Base-by-base conservation (phyloP, 768 basidiomycete species). In the Boletus sp. region DNA sequence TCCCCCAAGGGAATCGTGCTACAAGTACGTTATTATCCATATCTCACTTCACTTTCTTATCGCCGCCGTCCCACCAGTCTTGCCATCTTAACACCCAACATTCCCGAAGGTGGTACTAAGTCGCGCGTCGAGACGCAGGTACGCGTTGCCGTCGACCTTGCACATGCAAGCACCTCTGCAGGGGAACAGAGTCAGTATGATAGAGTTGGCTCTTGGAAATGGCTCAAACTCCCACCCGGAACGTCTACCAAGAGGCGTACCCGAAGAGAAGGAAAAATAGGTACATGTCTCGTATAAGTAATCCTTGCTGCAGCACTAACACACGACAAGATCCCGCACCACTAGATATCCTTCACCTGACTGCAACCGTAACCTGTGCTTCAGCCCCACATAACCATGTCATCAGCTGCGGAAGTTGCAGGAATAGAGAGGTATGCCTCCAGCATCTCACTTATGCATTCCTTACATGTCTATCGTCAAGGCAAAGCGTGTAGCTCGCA, bases 101-200 rank as follows among this genome's bases (percentile, higher is more conserved):
- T 96, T 52, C 92, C 94, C 6, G 83, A 84, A 63, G 75, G 78
- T 44, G 94, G 93, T 28, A 87, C 93, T 14, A 95, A 96, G 73
- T 93, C 90, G 47, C 84, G 94, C 35, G 94, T 96, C n/a, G 94
- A 96, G 71, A 96, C 94, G 3, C 94, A 96, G 77, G 86, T 96
- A 48, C 86, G 93, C 67, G 83, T 95, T 40, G 83, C 87, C 4
- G 78, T 96, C 39, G 89, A 93, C 67, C 77, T 92, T 48, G 88
- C 88, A 5, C 83, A 88, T 64, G 78, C 85, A 24, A 85, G 80
- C 64, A 70, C 76, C 6, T 82, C 86, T 5, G 79, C 82, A 2
- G 77, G 78, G 8, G 83, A 89, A 60, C 81, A 82, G 7, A 71
- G 72, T 66, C 84, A 82, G 61, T 92, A 92, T 63, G 86, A 90